Base-by-base conservation (phyloP, 2,329 filamentous ascomycete species). In the Scedosporium boydii region DNA sequence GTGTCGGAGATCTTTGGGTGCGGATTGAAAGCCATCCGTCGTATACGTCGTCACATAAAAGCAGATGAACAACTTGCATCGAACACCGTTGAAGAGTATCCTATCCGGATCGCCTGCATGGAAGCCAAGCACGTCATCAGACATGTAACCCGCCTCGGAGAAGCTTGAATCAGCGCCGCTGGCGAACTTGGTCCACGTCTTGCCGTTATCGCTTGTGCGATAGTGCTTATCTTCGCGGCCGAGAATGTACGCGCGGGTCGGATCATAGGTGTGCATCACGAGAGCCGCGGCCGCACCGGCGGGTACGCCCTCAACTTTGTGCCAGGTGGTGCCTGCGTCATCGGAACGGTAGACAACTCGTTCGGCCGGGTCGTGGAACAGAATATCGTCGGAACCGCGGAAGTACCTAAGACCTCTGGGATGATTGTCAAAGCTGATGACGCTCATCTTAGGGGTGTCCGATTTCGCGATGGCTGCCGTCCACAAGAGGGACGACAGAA, bases 321-420 rank as follows among this genome's bases (percentile, higher is more conserved):
- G 76, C 93, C 95, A 99, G 56, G 78, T 83, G 68, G 83, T 83
- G 67, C 95, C 96, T 46, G 90, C 92, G 76, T 98, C 86, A 57
- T 81, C 80, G 55, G 93, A 96, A 64, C 90, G 87, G 74, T 87
- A 92, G 60, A 96, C 80, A 65, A 85, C 85, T 64, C 82, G 80
- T 48, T 82, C 81, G 14, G 80, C 74, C 59, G 78, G 70, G 72
- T 96, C 89, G 69, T 88, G 86, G 71, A 91, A 87, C 56, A 98
- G 76, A 64, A 96, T 80, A 60, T 89, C 84, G 72, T 96, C 88
- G 67, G 90, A 93, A 73, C 93, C 90, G 70, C 95, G 88, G 71
- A 99, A 98, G 76, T 96, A 99, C 76, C 89, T 89, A 67, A 97
- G 78, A 71, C 87, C 86, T 61, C 77, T 72, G 0, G 91, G 90